phyloP scores from a whole-genome alignment of 805 yeast genomes.

The Metschnikowia koreensis region DNA sequence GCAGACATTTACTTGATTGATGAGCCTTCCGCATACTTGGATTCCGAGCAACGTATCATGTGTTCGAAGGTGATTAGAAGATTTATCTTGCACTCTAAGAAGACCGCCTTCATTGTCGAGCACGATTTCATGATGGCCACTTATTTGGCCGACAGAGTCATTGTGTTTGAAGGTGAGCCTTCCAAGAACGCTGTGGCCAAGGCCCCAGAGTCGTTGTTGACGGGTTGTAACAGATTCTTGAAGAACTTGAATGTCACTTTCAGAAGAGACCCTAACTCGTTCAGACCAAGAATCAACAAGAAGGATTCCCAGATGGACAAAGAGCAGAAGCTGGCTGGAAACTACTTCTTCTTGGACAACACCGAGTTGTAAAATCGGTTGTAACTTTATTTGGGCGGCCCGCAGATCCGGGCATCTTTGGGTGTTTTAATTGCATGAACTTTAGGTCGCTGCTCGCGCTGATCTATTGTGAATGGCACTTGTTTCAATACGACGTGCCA shows the following conservation, averaged over 20 bases:
- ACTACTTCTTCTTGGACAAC: slow-evolving; percentile 92
- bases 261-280: slow-evolving; percentile 98
- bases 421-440: slow-evolving; percentile 20
- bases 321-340: slow-evolving; percentile 90
- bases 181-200: slow-evolving; percentile 82
- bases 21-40: slow-evolving; percentile 98
- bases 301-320: slow-evolving; percentile 98
- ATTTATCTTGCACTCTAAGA: slow-evolving; percentile 92
- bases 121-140: slow-evolving; percentile 99
- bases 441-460: slow-evolving; percentile 12
- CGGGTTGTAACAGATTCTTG: slow-evolving; percentile 96
- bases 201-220: slow-evolving; percentile 86
- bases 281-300: slow-evolving; percentile 98
- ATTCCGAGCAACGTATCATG: slow-evolving; percentile 98
- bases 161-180: slow-evolving; percentile 96
- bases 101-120: slow-evolving; percentile 98
- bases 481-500: slow-evolving; percentile 19
- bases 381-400: slow-evolving; percentile 10
- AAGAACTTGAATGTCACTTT: slow-evolving; percentile 96
- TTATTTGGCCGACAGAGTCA: slow-evolving; percentile 96
- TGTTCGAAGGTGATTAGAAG: slow-evolving; percentile 98
- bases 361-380: slow-evolving; percentile 33
- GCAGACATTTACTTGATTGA: slow-evolving; percentile 97
- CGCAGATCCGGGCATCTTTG: slow-evolving; percentile 5
- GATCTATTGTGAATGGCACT: slow-evolving; percentile 18